Evolutionary conservation across 495 filamentous ascomycete species (phyloP).

Genomic region (Rusavskia elegans): DNA sequence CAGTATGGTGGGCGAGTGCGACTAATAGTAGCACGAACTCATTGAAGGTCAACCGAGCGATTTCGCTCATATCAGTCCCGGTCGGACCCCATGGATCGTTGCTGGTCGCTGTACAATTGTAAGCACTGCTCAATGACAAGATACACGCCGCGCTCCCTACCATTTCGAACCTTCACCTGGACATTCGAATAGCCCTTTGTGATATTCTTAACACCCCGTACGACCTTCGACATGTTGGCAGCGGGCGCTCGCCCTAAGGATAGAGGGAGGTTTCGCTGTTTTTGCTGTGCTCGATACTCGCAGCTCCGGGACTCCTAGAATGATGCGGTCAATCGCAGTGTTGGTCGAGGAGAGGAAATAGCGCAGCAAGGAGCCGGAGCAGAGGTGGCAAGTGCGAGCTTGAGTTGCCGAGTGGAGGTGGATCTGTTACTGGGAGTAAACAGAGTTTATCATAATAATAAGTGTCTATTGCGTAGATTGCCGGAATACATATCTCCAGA

Average conservation of each 20-base stretch:
- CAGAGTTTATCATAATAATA: too few relatives aligned
- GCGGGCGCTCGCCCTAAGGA: neutral
- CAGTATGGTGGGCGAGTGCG: neutral
- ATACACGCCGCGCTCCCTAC: slow-evolving; percentile 32
- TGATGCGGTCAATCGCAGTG: too few relatives aligned
- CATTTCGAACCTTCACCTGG: slow-evolving; percentile 99
- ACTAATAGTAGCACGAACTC: slow-evolving; percentile 45
- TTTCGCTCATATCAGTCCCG: slow-evolving; percentile 97
- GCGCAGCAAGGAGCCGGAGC: too few relatives aligned
- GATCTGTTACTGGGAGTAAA: too few relatives aligned
- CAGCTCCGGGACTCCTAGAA: too few relatives aligned
- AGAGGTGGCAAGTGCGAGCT: too few relatives aligned
- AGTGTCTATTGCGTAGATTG: too few relatives aligned
- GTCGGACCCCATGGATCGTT: slow-evolving; percentile 99
- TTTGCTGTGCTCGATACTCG: too few relatives aligned
- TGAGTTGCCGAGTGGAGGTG: too few relatives aligned
- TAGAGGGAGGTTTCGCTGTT: too few relatives aligned
- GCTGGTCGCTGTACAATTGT: slow-evolving; percentile 59
- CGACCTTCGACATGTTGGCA: slow-evolving; percentile 75
- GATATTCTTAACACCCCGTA: slow-evolving; percentile 98
- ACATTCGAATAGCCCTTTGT: slow-evolving; percentile 96
- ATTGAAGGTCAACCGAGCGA: slow-evolving; percentile 92
- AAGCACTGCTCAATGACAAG: slow-evolving; percentile 3
- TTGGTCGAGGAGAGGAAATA: too few relatives aligned
- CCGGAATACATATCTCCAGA: too few relatives aligned